phyloP scores from a whole-genome alignment of 2,329 filamentous ascomycete species.

The Sporothrix inflata region DNA sequence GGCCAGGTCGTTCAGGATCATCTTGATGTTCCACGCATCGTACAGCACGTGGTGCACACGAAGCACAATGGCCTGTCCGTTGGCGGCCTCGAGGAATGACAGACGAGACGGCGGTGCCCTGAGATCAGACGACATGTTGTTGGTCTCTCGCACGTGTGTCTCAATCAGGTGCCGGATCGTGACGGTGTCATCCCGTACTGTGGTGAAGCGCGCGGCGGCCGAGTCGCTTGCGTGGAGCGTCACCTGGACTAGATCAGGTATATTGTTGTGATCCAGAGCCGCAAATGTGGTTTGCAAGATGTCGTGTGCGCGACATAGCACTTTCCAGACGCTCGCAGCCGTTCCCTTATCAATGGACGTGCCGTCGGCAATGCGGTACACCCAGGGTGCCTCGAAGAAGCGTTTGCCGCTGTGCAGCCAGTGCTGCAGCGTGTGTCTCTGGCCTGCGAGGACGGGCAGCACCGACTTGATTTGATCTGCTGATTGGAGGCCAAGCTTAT shows the following conservation, averaged over 20 bases:
- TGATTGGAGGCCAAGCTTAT: neutral
- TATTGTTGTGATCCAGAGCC: neutral
- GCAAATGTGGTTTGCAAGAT: constrained; percentile 8
- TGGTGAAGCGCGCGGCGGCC: neutral
- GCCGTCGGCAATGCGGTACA: constrained; percentile 33
- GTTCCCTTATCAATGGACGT: constrained; percentile 27
- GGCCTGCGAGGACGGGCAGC: constrained; percentile 33
- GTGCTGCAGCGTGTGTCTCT: constrained; percentile 34
- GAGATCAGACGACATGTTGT: constrained; percentile 12
- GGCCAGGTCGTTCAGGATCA: constrained; percentile 35
- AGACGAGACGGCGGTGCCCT: constrained; percentile 32
- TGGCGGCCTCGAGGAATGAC: constrained; percentile 33
- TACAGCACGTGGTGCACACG: constrained; percentile 37
- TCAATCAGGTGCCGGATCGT: neutral
- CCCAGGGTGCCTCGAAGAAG: constrained; percentile 39
- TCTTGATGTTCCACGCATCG: constrained; percentile 38
- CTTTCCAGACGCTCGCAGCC: neutral
- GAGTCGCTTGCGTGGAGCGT: neutral
- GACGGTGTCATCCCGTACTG: neutral
- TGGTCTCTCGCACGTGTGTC: neutral
- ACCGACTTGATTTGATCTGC: constrained; percentile 31
- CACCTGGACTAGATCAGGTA: neutral
- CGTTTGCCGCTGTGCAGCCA: constrained; percentile 37
- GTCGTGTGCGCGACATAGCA: neutral
- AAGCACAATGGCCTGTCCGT: constrained; percentile 35